A percentile compares a stretch with the other conserved stretches of the same genome.
These are phyloP conservation scores for Orbilia blumenaviensis DNA, from an alignment of 2,329 filamentous ascomycete genomes.

Conservation along the genomic window DNA sequence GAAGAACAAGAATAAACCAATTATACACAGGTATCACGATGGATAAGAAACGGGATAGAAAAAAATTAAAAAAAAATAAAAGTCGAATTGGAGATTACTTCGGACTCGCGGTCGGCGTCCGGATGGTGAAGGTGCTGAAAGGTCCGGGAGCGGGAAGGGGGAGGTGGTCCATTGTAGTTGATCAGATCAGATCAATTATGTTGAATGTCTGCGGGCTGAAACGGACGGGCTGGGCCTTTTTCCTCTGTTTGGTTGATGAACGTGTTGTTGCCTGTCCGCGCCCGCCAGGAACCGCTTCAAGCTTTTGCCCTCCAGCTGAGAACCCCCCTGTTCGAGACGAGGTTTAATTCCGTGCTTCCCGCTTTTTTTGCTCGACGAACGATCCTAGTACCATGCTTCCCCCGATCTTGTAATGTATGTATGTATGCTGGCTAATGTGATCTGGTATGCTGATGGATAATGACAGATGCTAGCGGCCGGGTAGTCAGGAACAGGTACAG, in stretches of 20 bases:
- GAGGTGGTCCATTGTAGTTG: constrained; percentile 8
- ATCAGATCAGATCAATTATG: background rate
- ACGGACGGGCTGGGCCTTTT: constrained; percentile 13
- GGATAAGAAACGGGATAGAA: background rate
- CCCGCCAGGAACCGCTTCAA: background rate
- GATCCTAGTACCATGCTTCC: too few species aligned
- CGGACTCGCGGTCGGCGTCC: background rate
- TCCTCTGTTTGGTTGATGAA: background rate
- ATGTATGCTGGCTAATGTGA: too few species aligned
- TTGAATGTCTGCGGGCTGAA: constrained; percentile 17
- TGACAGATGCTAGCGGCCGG: too few species aligned
- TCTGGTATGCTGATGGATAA: too few species aligned
- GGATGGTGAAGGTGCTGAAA: background rate
- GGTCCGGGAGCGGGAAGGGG: constrained; percentile 7
- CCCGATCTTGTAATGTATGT: too few species aligned
- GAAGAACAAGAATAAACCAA: too few species aligned
- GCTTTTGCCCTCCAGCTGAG: too few species aligned
- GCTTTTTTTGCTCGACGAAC: too few species aligned
- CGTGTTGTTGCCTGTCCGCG: background rate
- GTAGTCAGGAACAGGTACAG: too few species aligned
- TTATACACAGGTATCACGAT: background rate
- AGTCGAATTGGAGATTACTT: background rate
- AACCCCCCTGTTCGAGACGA: too few species aligned
- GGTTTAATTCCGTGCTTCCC: too few species aligned
- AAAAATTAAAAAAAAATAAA: too few species aligned